A percentile compares a stretch with the other conserved stretches of the same genome.
Conservation (phyloP, 176 grass and related monocot species). For the Lolium multiflorum region DNA sequence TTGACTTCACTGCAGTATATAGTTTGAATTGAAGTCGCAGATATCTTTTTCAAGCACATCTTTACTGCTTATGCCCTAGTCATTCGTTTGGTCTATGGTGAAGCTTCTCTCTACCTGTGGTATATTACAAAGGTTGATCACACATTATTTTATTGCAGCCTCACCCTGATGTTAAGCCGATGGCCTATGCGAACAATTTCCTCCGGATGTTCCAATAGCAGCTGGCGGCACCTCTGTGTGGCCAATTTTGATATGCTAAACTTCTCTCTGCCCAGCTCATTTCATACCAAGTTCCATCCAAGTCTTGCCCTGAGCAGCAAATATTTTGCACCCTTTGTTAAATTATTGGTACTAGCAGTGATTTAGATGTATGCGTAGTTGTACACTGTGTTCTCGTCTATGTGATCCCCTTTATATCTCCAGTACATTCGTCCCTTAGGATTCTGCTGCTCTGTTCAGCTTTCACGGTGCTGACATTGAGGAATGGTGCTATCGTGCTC, state of each 20-base stretch:
- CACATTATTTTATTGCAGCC: constrained; percentile 53
- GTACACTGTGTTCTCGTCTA: constrained; percentile 1
- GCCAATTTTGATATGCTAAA: constrained; percentile 41
- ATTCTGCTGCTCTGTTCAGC: constrained; percentile 9
- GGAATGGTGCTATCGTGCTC: constrained; percentile 20
- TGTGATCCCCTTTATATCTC: constrained; percentile 9
- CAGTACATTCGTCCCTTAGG: background rate
- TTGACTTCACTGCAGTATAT: background rate
- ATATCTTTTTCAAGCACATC: constrained; percentile 7
- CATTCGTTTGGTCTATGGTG: background rate
- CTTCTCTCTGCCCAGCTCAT: constrained; percentile 24
- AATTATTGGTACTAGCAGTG: constrained; percentile 21
- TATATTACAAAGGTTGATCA: background rate
- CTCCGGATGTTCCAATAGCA: constrained; percentile 70
- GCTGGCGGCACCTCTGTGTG: background rate
- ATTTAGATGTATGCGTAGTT: background rate
- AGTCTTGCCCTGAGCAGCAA: constrained; percentile 11
- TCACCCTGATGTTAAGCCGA: constrained; percentile 85
- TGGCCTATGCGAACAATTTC: constrained; percentile 84
- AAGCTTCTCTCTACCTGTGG: background rate
- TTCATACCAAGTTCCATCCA: constrained; percentile 19
- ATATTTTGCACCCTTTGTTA: constrained; percentile 6
- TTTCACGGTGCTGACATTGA: background rate
- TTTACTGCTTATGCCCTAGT: constrained; percentile 1
- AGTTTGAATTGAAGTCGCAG: background rate